Conservation (phyloP, 2,329 filamentous ascomycete species). For the Tolypocladium sp. region DNA sequence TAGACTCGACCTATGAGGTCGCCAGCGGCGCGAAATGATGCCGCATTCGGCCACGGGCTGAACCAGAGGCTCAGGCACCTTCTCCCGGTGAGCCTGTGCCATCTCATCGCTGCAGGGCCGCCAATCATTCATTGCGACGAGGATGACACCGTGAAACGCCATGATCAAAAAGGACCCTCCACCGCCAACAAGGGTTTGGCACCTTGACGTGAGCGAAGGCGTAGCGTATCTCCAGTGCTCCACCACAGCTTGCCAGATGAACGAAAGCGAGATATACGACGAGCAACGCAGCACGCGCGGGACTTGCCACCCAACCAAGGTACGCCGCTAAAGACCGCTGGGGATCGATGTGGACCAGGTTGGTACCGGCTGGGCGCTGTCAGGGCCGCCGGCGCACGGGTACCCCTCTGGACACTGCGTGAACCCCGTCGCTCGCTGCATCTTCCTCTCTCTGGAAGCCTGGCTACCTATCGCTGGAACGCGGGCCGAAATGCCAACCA, state of each 20-base stretch:
- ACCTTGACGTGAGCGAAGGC: neutral
- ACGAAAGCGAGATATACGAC: conserved; percentile 1
- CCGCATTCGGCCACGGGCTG: neutral
- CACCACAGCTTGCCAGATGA: neutral
- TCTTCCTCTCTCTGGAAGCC: neutral
- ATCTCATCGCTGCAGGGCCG: neutral
- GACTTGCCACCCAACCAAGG: neutral
- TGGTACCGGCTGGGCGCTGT: neutral
- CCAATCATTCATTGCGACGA: neutral
- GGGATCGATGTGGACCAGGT: neutral
- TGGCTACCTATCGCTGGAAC: neutral
- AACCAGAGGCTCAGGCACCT: neutral
- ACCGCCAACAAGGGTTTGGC: neutral
- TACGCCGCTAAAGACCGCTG: neutral
- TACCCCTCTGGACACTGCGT: neutral
- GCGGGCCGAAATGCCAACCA: neutral
- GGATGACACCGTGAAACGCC: neutral
- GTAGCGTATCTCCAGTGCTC: neutral
- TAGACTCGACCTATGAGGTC: neutral
- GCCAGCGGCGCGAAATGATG: neutral
- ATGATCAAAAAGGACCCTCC: neutral
- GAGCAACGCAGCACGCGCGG: neutral
- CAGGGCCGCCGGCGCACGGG: neutral
- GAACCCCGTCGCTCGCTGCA: neutral
- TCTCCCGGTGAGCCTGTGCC: neutral